phyloP scores from a whole-genome alignment of 1,284 basidiomycete species.

The Fomitopsis palustris region DNA sequence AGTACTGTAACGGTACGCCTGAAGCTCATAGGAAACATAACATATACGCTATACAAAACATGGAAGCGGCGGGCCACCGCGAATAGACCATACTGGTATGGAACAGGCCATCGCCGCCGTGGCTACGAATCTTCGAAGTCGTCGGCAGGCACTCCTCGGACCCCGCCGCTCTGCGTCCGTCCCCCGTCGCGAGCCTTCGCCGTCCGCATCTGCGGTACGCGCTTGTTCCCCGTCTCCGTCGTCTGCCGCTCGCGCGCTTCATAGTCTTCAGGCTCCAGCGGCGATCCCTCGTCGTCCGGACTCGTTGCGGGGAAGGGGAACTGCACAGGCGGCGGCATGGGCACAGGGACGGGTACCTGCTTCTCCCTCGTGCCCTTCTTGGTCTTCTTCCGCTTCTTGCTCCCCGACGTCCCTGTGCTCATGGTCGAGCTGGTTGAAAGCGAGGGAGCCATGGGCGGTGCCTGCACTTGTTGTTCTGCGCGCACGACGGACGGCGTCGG shows the following conservation, averaged over 20 bases:
- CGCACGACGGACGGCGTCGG: constrained; percentile 9
- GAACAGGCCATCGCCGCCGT: not conserved
- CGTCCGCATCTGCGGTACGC: constrained; percentile 53
- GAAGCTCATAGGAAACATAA: constrained; percentile 1
- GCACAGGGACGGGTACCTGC: constrained; percentile 15
- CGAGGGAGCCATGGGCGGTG: constrained; percentile 15
- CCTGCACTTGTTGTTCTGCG: constrained; percentile 4
- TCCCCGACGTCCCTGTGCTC: constrained; percentile 17
- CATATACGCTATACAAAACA: constrained; percentile 1
- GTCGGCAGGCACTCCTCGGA: constrained; percentile 52
- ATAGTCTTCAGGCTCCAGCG: constrained; percentile 10
- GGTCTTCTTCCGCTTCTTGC: constrained; percentile 24
- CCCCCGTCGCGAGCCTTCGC: constrained; percentile 72
- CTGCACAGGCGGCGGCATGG: constrained; percentile 32
- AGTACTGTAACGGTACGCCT: constrained; percentile 1
- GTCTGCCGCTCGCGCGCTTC: constrained; percentile 13
- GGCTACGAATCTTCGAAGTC: constrained; percentile 30
- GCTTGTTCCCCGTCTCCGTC: constrained; percentile 20
- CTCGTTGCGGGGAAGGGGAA: constrained; percentile 58
- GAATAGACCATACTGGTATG: not conserved
- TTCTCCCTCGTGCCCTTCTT: constrained; percentile 14
- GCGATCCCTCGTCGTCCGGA: constrained; percentile 36
- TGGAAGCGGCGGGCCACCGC: not conserved
- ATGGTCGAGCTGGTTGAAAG: constrained; percentile 25
- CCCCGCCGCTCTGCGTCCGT: constrained; percentile 77